These are phyloP conservation scores for Lipomyces yarrowii DNA, from an alignment of 1,139 yeast species.

Conservation along the genomic window DNA sequence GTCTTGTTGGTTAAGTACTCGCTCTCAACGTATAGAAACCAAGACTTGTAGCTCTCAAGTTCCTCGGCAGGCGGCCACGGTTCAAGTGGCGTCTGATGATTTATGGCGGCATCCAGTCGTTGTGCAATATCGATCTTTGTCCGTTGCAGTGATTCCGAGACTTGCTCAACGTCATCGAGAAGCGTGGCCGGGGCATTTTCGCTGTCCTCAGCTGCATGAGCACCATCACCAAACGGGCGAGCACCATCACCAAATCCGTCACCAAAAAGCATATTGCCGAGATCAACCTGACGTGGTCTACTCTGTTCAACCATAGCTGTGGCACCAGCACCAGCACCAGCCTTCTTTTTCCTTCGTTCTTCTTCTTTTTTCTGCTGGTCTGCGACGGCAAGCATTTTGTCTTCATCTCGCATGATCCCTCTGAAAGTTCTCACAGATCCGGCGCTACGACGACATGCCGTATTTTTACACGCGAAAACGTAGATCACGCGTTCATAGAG, in stretches of 20 bases:
- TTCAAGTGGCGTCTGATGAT: constrained; percentile 5
- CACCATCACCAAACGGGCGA: constrained; percentile 45
- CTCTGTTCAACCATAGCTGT: neutral
- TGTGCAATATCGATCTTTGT: neutral
- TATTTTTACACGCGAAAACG: constrained; percentile 70
- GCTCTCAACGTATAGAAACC: constrained; percentile 30
- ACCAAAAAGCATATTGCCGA: constrained; percentile 43
- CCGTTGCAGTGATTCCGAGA: neutral
- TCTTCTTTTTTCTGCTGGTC: constrained; percentile 42
- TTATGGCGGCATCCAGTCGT: neutral
- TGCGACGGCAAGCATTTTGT: constrained; percentile 47
- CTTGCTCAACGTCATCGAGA: neutral
- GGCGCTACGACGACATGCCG: constrained; percentile 63
- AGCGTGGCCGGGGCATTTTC: neutral
- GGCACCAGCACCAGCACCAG: neutral
- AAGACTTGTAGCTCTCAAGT: constrained; percentile 23
- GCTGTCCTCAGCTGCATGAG: constrained; percentile 38
- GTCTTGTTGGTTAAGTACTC: constrained; percentile 26
- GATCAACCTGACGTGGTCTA: constrained; percentile 19
- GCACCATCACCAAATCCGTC: constrained; percentile 35
- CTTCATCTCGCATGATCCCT: constrained; percentile 67
- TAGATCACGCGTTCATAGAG: constrained; percentile 80
- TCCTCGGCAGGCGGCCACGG: constrained; percentile 27
- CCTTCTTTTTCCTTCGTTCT: constrained; percentile 21
- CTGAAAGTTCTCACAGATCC: constrained; percentile 76